Base-by-base conservation (phyloP, 2,329 filamentous ascomycete genomes). In the Xylariaceae sp. region DNA sequence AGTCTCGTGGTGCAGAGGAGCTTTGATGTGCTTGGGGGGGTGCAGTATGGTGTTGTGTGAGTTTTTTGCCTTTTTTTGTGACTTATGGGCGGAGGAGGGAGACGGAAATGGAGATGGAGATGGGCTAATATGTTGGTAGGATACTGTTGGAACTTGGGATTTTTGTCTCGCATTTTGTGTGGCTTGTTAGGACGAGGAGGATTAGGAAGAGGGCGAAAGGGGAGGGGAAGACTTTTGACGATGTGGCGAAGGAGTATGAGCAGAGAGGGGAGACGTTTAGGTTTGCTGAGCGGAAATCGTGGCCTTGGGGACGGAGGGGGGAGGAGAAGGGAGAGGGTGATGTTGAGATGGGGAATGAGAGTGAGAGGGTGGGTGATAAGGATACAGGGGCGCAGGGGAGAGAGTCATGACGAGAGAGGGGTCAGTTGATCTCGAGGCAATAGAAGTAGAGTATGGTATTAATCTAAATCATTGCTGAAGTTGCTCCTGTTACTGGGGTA, bases 1-100 rank as follows among this genome's bases (percentile, higher is more conserved):
- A 81, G 83, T 1, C 66, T 86, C 10, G 78, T 79, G 81, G 81
- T 78, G 1, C 82, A 87, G 60, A 74, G 79, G 19, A 78, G 74
- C 2, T 86, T 87, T 59, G 84, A 87, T 61, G 68, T 82, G 5
- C 68, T 86, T 0, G 84, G 82, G 3, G 81, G 82, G 0, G 72
- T 81, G 2, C 65, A 84, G 53, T 87, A 86, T 61, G 80, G 84
- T 46, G 66, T 82, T 7, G 82, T 80, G 80, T 83, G 70, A 69
- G 77, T 66, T n/a, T 5, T 14, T 6, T 17, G 13, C 18, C 28
- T n/a, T 9, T 16, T 53, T 19, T 40, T 41, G 14, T 16, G 34
- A 13, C 4, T 38, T 4, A 38, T 38, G 22, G 22, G 22, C 7
- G 22, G 22, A n/a, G n/a, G n/a, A n/a, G n/a, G n/a, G n/a, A n/a